Conservation (phyloP, 108 stramenopile genomes). For the Licmophora abbreviata region DNA sequence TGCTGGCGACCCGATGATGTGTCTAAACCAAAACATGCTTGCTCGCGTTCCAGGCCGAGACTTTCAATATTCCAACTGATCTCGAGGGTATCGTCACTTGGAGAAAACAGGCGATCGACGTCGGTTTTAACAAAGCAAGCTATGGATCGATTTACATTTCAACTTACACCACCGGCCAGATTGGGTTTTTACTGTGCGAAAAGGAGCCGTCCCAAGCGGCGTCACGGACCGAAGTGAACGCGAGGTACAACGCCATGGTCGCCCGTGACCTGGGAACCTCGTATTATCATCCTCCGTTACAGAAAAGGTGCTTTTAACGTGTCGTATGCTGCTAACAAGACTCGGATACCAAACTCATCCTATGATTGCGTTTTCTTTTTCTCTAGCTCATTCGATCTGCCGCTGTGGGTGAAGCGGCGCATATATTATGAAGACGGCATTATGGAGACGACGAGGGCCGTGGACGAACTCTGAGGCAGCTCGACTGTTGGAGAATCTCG, state of each 20-base stretch:
- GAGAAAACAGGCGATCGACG: conserved; percentile 33
- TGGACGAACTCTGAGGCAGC: no score
- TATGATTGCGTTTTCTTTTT: neutral
- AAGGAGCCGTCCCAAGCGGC: conserved; percentile 21
- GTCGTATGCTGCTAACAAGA: conserved; percentile 3
- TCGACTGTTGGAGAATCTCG: no score
- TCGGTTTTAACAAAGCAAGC: conserved; percentile 47
- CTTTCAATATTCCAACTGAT: conserved; percentile 69
- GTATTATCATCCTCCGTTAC: conserved; percentile 75
- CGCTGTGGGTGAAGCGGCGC: conserved; percentile 59
- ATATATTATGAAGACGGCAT: conserved; percentile 53
- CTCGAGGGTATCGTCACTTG: conserved; percentile 49
- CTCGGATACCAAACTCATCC: neutral
- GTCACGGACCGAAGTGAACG: conserved; percentile 4
- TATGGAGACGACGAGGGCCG: no score
- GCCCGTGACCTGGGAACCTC: conserved; percentile 28
- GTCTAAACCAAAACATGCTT: neutral
- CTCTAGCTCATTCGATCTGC: conserved; percentile 61
- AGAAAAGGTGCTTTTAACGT: no score
- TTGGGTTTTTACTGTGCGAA: conserved; percentile 68
- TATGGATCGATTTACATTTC: conserved; percentile 63
- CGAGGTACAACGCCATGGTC: conserved; percentile 30
- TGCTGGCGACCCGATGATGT: neutral
- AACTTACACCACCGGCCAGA: conserved; percentile 76
- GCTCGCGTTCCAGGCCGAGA: conserved; percentile 47